A percentile compares a stretch with the other conserved stretches of the same genome.
phyloP scores from a whole-genome alignment of 192 early-diverging fungal genomes.

The Podila verticillata region DNA sequence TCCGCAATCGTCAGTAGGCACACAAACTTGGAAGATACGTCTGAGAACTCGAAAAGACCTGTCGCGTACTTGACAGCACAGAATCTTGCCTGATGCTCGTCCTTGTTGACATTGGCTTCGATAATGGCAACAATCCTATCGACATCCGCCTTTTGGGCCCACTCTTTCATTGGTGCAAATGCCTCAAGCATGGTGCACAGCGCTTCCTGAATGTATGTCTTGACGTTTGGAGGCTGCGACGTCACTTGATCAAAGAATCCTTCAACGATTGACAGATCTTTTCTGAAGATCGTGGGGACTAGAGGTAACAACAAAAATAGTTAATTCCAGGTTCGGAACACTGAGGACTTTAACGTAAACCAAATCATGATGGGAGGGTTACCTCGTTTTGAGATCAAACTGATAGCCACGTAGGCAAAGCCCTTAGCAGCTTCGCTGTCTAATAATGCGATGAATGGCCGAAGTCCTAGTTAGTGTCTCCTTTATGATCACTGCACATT shows the following conservation, averaged over 20 bases:
- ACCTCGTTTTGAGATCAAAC: conserved; percentile 79
- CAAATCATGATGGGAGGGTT: conserved; percentile 6
- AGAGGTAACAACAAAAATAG: neutral
- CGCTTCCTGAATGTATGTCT: conserved; percentile 84
- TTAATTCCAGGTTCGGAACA: too few relatives aligned
- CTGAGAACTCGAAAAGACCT: conserved; percentile 65
- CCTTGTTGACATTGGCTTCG: conserved; percentile 60
- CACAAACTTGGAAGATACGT: conserved; percentile 66
- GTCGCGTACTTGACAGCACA: conserved; percentile 73
- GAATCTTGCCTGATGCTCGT: conserved; percentile 62
- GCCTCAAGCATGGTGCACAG: conserved; percentile 80
- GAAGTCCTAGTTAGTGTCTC: neutral
- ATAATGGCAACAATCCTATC: conserved; percentile 59
- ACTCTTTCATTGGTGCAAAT: conserved; percentile 52
- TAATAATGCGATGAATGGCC: neutral
- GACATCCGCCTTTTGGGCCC: conserved; percentile 31
- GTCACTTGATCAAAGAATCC: conserved; percentile 78
- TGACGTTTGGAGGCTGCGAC: conserved; percentile 68
- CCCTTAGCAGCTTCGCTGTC: conserved; percentile 78
- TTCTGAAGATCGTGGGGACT: conserved; percentile 75
- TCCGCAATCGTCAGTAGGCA: conserved; percentile 66
- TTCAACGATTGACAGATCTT: conserved; percentile 68
- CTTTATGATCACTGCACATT: neutral
- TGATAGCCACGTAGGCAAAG: conserved; percentile 87
- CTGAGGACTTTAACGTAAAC: neutral